Percentiles rank a stretch among this genome's conserved stretches.
These are phyloP conservation scores for Schizophyllum amplum DNA, from an alignment of 1,284 basidiomycete species.

Conservation along the genomic window DNA sequence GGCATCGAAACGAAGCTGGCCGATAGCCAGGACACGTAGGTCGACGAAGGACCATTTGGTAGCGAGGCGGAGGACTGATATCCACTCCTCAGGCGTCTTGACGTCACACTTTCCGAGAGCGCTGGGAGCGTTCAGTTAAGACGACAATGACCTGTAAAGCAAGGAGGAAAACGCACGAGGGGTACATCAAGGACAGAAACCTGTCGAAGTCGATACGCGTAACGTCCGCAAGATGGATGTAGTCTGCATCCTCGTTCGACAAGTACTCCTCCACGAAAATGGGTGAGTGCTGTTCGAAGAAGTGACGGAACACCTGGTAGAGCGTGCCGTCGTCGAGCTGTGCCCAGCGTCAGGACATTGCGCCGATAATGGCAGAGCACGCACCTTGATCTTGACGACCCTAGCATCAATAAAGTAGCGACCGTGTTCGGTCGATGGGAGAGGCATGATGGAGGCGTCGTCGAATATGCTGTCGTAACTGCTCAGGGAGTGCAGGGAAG, in stretches of 20 bases:
- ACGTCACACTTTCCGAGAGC: conserved; percentile 21
- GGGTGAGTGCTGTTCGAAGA: conserved; percentile 26
- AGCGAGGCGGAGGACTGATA: conserved; percentile 26
- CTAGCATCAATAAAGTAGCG: conserved; percentile 17
- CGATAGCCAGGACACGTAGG: conserved; percentile 25
- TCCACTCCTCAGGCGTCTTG: conserved; percentile 27
- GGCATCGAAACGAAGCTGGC: conserved; percentile 19
- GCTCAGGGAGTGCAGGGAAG: not conserved
- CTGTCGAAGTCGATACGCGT: conserved; percentile 20
- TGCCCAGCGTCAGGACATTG: not conserved
- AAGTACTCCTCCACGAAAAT: conserved; percentile 16
- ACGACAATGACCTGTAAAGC: not conserved
- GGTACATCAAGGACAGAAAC: conserved; percentile 27
- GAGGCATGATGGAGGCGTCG: not conserved
- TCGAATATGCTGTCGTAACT: not conserved
- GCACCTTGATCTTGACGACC: conserved; percentile 14
- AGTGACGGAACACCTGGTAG: conserved; percentile 20
- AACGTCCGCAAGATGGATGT: conserved; percentile 14
- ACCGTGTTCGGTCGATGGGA: not conserved
- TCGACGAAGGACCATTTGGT: conserved; percentile 24
- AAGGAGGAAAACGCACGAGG: conserved; percentile 14
- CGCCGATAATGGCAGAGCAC: not conserved
- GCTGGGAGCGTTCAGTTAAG: conserved; percentile 12
- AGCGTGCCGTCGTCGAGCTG: conserved; percentile 18
- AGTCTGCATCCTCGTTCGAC: conserved; percentile 8